These are phyloP conservation scores for Magnaporthiopsis incrustans DNA, from an alignment of 2,329 filamentous ascomycete genomes.

Conservation along the genomic window DNA sequence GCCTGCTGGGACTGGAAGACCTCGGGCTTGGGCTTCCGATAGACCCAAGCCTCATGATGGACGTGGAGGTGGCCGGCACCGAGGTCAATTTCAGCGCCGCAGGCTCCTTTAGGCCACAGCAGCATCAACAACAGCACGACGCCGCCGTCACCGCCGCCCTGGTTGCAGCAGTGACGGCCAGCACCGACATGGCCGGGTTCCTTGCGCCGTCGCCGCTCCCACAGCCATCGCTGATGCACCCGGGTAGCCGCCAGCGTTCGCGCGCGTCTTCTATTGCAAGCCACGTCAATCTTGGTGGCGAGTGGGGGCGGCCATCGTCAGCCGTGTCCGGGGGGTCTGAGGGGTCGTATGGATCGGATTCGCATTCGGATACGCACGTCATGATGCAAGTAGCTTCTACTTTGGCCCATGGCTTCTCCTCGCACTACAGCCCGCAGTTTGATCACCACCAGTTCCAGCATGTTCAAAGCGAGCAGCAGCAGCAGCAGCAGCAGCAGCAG, in stretches of 20 bases:
- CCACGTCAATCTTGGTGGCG: neutral
- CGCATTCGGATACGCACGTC: neutral
- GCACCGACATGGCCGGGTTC: conserved; percentile 6
- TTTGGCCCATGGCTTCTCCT: neutral
- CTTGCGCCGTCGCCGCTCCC: conserved; percentile 4
- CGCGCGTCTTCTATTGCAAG: conserved; percentile 3
- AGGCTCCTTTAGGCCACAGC: conserved; percentile 8
- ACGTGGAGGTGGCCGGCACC: neutral
- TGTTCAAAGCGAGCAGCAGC: neutral
- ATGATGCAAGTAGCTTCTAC: neutral
- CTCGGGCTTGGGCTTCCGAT: conserved; percentile 5
- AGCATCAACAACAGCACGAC: neutral
- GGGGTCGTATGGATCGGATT: neutral
- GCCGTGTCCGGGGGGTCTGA: neutral
- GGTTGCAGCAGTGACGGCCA: neutral
- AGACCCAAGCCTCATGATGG: conserved; percentile 7
- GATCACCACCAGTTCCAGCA: neutral
- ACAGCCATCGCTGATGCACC: neutral
- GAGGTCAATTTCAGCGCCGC: conserved; percentile 5
- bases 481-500: neutral
- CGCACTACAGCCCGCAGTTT: neutral
- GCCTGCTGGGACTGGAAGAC: conserved; percentile 2
- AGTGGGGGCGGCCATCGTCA: neutral
- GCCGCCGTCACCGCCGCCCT: neutral
- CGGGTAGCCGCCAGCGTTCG: neutral